Evolutionary conservation across 352 stramenopile species (phyloP).

Genomic region (Phytophthora sp.): DNA sequence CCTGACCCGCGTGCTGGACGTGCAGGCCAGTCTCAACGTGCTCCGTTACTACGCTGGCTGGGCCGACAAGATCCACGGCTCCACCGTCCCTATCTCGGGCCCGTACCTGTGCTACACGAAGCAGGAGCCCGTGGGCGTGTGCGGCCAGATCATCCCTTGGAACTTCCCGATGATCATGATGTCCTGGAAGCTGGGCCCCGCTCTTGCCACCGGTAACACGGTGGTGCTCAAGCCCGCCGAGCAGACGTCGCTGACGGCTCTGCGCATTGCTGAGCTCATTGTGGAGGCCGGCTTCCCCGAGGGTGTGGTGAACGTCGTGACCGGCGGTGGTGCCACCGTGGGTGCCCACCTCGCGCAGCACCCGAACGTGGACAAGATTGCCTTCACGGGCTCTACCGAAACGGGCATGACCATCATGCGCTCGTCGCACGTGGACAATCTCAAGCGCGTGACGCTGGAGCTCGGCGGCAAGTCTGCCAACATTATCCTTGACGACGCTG

Average conservation of each 20-base stretch:
- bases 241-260: slow-evolving; percentile 93
- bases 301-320: slow-evolving; percentile 86
- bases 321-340: slow-evolving; percentile 50
- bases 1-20: slow-evolving; percentile 88
- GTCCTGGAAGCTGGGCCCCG: slow-evolving; percentile 91
- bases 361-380: slow-evolving; percentile 79
- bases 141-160: slow-evolving; percentile 94
- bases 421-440: slow-evolving; percentile 56
- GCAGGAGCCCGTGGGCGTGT: slow-evolving; percentile 91
- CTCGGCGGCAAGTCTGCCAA: slow-evolving; percentile 77
- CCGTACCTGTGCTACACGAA: slow-evolving; percentile 68
- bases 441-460: slow-evolving; percentile 79
- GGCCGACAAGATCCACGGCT: slow-evolving; percentile 82
- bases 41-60: slow-evolving; percentile 94
- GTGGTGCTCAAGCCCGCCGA: slow-evolving; percentile 95
- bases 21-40: slow-evolving; percentile 80
- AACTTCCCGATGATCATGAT: slow-evolving; percentile 98
- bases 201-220: slow-evolving; percentile 92
- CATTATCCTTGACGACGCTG: slow-evolving; percentile 71
- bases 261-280: slow-evolving; percentile 88
- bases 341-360: slow-evolving; percentile 49
- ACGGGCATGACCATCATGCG: slow-evolving; percentile 65
- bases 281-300: slow-evolving; percentile 73
- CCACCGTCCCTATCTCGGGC: slow-evolving; percentile 66
- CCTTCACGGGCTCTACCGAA: slow-evolving; percentile 71